Conservation (phyloP, 345 rosid genomes). For the Gossypium mustelinum region DNA sequence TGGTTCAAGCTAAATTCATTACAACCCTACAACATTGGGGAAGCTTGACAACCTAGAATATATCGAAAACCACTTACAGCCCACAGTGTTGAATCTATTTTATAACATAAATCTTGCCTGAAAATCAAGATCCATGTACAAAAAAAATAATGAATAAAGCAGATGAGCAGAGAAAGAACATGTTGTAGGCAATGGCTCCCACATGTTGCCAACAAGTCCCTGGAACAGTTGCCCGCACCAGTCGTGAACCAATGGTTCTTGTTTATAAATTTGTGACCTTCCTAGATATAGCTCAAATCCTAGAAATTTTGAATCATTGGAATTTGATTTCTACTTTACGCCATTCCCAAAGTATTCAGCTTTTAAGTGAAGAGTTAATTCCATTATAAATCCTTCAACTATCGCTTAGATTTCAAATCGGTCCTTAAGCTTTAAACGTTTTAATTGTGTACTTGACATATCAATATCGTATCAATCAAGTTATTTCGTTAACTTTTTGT, state of each 20-base stretch:
- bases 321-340: not conserved
- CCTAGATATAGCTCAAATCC: not conserved
- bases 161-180: constrained; percentile 16
- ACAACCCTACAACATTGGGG: not conserved
- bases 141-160: not conserved
- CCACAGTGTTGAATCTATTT: not conserved
- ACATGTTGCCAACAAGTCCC: constrained; percentile 25
- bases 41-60: not conserved
- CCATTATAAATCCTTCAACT: too few species aligned
- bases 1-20: too few species aligned
- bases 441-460: too few species aligned
- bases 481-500: too few species aligned
- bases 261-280: constrained; percentile 4
- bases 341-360: constrained; percentile 16
- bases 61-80: not conserved
- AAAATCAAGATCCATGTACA: not conserved
- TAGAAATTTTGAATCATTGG: not conserved
- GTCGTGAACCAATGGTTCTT: not conserved
- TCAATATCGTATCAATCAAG: too few species aligned
- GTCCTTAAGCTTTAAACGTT: too few species aligned
- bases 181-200: constrained; percentile 16
- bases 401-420: too few species aligned
- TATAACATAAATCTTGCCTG: not conserved
- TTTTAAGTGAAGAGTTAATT: not conserved
- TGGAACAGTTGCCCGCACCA: not conserved